Evolutionary conservation across 768 basidiomycete genomes (phyloP).

Genomic region (Candolleomyces eurysporus): DNA sequence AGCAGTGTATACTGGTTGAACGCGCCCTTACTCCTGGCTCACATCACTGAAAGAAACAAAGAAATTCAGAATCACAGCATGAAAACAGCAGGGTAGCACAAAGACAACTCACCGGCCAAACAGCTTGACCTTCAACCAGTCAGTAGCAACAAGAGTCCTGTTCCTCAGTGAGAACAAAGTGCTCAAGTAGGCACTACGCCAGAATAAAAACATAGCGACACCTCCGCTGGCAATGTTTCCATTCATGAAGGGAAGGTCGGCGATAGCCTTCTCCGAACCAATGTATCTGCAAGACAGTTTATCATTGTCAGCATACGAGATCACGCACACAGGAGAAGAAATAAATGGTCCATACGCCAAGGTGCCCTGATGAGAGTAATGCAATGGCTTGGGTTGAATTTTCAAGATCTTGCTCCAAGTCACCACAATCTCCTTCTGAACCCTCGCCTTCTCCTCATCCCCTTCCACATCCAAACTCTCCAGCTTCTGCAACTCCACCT

Average conservation of each 20-base stretch:
- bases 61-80: not conserved
- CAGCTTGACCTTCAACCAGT: slow-evolving; percentile 89
- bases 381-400: slow-evolving; percentile 82
- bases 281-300: slow-evolving; percentile 56
- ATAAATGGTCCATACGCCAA: slow-evolving; percentile 53
- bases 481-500: slow-evolving; percentile 33
- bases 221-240: slow-evolving; percentile 92
- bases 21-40: not conserved
- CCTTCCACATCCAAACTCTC: slow-evolving; percentile 21
- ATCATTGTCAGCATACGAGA: not conserved
- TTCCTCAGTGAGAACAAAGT: slow-evolving; percentile 94
- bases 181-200: slow-evolving; percentile 93
- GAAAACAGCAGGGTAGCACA: not conserved
- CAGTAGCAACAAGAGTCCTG: slow-evolving; percentile 83
- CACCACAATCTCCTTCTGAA: slow-evolving; percentile 49
- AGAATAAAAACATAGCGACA: slow-evolving; percentile 85
- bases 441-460: slow-evolving; percentile 35
- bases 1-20: too few relatives aligned
- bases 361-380: slow-evolving; percentile 97
- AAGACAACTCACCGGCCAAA: slow-evolving; percentile 69
- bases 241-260: slow-evolving; percentile 92
- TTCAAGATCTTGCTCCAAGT: slow-evolving; percentile 67
- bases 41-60: not conserved
- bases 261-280: slow-evolving; percentile 96
- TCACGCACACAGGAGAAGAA: not conserved